Percentiles rank a stretch among this genome's conserved stretches.
Conservation (phyloP, 306 rosid genomes). For the barrel medic (Medicago truncatula) region MtrunA17r5.0-ANR NC_053049.1:40971001-40971500, state of each 20-base stretch:
- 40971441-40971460: background rate
- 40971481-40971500: constrained; percentile 49
- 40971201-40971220: constrained; percentile 57
- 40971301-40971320: constrained; percentile 49
- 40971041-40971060: too few species aligned
- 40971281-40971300: constrained; percentile 59
- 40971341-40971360: constrained; percentile 77
- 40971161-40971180: constrained; percentile 69
- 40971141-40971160: background rate
- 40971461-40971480: background rate
- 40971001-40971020: too few species aligned
- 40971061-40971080: too few species aligned
- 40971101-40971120: background rate
- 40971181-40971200: constrained; percentile 80
- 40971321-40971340: constrained; percentile 63
- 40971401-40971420: background rate
- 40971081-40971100: too few species aligned
- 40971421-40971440: background rate
- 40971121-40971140: background rate
- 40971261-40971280: constrained; percentile 63
- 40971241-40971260: constrained; percentile 52
- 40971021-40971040: too few species aligned
- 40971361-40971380: constrained; percentile 79
- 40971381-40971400: constrained; percentile 65
- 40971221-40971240: constrained; percentile 70